A percentile compares a stretch with the other conserved stretches of the same genome.
Conservation (phyloP, 23 red algal genomes). For the Pyropia haitanensis region DNA sequence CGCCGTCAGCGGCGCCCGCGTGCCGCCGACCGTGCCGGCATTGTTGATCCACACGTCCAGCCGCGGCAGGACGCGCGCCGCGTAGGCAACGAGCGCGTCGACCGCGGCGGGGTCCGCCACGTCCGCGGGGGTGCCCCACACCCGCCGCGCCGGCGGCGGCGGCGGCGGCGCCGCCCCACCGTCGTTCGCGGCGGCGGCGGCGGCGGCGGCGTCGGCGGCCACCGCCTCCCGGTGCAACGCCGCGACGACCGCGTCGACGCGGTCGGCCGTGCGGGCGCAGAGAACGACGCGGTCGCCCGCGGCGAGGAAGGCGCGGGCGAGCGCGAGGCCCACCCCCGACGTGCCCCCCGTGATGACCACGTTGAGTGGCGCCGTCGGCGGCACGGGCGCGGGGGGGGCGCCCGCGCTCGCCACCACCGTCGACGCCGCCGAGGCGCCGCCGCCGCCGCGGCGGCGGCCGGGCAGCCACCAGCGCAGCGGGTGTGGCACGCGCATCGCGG, state of each 20-base stretch:
- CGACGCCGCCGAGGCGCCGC: too few species aligned
- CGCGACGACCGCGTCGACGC: slow-evolving; percentile 4
- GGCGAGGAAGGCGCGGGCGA: slow-evolving; percentile 26
- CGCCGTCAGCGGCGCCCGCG: slow-evolving; percentile 14
- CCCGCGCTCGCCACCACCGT: too few species aligned
- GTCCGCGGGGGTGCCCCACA: slow-evolving; percentile 38
- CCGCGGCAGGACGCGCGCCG: not conserved
- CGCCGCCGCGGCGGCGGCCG: too few species aligned
- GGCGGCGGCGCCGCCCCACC: not conserved
- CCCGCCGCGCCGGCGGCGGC: slow-evolving; percentile 1
- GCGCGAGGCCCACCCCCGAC: slow-evolving; percentile 32
- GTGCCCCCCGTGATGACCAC: slow-evolving; percentile 18
- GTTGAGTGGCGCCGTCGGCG: not conserved
- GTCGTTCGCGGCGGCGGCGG: not conserved
- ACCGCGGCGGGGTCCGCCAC: slow-evolving; percentile 29
- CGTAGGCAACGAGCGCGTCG: slow-evolving; percentile 19
- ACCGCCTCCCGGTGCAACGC: not conserved
- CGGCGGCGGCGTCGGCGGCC: slow-evolving; percentile 5
- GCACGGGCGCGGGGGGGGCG: too few species aligned
- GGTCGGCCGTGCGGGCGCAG: slow-evolving; percentile 18
- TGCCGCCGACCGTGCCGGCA: slow-evolving; percentile 47
- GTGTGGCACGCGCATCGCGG: too few species aligned
- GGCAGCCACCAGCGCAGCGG: too few species aligned
- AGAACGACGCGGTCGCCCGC: slow-evolving; percentile 26
- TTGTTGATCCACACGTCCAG: slow-evolving; percentile 74